Base-by-base conservation (phyloP, 345 rosid genomes). In the Linum lewisii region DNA sequence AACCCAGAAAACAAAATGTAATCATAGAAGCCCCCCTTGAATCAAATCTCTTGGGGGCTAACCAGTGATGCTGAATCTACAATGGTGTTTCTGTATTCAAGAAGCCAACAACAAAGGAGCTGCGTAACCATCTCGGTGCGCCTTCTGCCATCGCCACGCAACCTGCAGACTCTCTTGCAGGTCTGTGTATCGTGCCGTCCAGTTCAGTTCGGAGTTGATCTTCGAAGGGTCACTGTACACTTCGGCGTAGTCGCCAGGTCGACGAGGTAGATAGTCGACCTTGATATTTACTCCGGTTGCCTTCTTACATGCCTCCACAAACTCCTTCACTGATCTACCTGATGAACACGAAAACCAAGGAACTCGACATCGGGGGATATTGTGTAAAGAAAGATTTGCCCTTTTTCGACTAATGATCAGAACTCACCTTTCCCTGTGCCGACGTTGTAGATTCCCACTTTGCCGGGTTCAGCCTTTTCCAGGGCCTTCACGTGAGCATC, bases 401-500 rank as follows among this genome's bases (percentile, higher is more conserved):
- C 18, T 6, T 42, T 42, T 42, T 42, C 13, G 47, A 11, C 47
- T 11, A 6, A 11, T 16, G 18, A 42, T 16, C 15, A 42, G 10
- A 34, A n/a, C 63, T 5, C 54, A 81, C 89, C 99, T 80, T 66
- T 75, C 22, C 99, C 99, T 0, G 99, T 93, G 52, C 99, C 99
- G 4, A 93, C 99, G 74, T 93, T 93, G 77, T 87, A 93, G 67
- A 93, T 93, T 57, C 97, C 97, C 0, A 89, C 96, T 67, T 81
- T 84, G 24, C 65, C 60, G 13, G 90, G 84, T 60, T 60, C 67
- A 60, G 97, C 92, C 70, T 81, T 87, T 66, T 85, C 86, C 4
- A 89, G 84, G 54, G 99, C 99, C 75, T 93, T 93, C 24, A 87
- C 95, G 44, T 93, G 99, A 71, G 99, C 99, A 63, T 90, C 97